phyloP scores from a whole-genome alignment of 202 grass and related monocot species.

The Alloteropsis angusta region DNA sequence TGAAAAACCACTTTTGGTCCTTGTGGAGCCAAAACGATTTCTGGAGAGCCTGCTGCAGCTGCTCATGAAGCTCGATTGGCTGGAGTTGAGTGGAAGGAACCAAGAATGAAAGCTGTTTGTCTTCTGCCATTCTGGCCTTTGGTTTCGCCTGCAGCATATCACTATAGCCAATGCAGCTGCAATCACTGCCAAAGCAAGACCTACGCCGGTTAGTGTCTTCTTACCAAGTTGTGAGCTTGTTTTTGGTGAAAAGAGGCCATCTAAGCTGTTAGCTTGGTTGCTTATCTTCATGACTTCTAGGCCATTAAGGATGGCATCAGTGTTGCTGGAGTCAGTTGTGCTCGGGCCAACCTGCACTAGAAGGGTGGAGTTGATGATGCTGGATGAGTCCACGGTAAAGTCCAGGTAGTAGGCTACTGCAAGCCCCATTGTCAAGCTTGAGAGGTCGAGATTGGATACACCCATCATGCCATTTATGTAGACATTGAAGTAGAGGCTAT shows the following conservation, averaged over 20 bases:
- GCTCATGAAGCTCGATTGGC: constrained; percentile 67
- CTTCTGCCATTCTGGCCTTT: constrained; percentile 48
- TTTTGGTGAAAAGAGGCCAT: constrained; percentile 55
- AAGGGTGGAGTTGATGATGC: constrained; percentile 56
- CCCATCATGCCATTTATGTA: constrained; percentile 75
- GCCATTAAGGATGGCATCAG: constrained; percentile 74
- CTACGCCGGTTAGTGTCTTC: constrained; percentile 44
- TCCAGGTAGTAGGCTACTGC: constrained; percentile 69
- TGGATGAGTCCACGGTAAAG: constrained; percentile 55
- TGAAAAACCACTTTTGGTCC: constrained; percentile 71
- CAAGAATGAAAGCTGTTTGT: constrained; percentile 71
- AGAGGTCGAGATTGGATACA: constrained; percentile 54
- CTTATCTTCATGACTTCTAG: constrained; percentile 91
- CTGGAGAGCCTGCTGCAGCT: constrained; percentile 64
- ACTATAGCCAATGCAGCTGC: constrained; percentile 42
- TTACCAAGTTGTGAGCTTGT: constrained; percentile 39
- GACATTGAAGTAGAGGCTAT: constrained; percentile 77
- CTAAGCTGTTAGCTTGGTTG: constrained; percentile 62
- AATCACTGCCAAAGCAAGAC: constrained; percentile 45
- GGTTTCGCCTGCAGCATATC: constrained; percentile 44
- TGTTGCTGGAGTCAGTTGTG: constrained; percentile 25
- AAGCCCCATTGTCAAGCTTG: constrained; percentile 55
- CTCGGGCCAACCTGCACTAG: constrained; percentile 51
- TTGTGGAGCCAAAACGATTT: constrained; percentile 55
- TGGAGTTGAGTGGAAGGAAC: constrained; percentile 72